Conservation (phyloP, 2,329 filamentous ascomycete species). For the Pyrenophora tritici-repentis region DNA sequence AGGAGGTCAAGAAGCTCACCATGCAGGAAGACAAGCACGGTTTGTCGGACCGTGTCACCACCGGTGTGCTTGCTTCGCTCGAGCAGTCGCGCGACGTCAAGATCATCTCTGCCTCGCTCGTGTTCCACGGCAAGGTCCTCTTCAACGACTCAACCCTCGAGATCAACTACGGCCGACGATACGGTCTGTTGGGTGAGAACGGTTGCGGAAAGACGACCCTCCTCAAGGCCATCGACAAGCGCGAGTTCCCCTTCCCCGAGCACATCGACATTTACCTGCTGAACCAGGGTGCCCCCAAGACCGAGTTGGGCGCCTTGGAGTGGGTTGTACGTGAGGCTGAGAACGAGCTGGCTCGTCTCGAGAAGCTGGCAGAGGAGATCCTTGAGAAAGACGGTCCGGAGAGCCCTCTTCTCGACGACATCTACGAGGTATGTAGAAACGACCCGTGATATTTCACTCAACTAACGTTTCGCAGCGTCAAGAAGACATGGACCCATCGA, state of each 20-base stretch:
- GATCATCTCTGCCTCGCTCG: constrained; percentile 88
- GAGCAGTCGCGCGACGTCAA: constrained; percentile 90
- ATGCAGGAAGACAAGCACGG: constrained; percentile 96
- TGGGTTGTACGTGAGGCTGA: constrained; percentile 97
- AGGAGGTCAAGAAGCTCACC: constrained; percentile 85
- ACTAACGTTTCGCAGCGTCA: constrained; percentile 69
- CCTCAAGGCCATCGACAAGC: constrained; percentile 88
- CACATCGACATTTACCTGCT: constrained; percentile 98
- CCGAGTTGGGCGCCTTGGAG: constrained; percentile 86
- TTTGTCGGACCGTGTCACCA: constrained; percentile 96
- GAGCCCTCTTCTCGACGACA: constrained; percentile 83
- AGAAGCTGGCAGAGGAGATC: constrained; percentile 85
- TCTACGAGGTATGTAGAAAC: constrained; percentile 79
- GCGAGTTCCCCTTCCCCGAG: constrained; percentile 94
- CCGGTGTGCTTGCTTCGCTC: constrained; percentile 89
- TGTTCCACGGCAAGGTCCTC: constrained; percentile 97
- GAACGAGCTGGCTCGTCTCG: constrained; percentile 87
- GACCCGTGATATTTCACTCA: background rate
- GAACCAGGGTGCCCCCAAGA: constrained; percentile 93
- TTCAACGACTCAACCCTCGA: constrained; percentile 94
- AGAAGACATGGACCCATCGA: constrained; percentile 98
- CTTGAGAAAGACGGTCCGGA: constrained; percentile 93
- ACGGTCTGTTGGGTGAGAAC: constrained; percentile 97
- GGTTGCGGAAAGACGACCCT: constrained; percentile 99
- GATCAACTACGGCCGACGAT: constrained; percentile 88